A percentile compares a stretch with the other conserved stretches of the same genome.
Evolutionary conservation across 805 yeast genomes (phyloP).

Genomic region (Candida glaebosa): DNA sequence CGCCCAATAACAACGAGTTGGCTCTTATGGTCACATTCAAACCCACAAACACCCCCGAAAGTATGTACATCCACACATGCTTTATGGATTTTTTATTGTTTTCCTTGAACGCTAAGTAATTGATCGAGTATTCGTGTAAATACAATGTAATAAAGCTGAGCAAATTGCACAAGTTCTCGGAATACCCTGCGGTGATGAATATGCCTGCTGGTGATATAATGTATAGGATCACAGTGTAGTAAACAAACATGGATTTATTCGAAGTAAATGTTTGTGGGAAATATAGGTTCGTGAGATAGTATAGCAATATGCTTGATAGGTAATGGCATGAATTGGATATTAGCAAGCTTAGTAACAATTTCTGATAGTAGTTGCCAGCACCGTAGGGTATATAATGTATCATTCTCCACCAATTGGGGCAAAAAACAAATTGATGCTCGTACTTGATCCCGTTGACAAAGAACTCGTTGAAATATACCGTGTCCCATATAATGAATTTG

Average conservation of each 20-base stretch:
- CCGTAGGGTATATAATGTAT: conserved; percentile 24
- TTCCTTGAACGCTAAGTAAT: conserved; percentile 15
- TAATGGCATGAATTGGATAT: conserved; percentile 54
- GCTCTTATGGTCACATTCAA: conserved; percentile 65
- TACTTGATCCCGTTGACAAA: conserved; percentile 49
- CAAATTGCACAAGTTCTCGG: conserved; percentile 70
- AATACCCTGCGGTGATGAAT: conserved; percentile 68
- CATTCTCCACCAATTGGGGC: conserved; percentile 69
- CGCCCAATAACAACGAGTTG: conserved; percentile 73
- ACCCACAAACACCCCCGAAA: conserved; percentile 54
- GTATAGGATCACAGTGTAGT: conserved; percentile 42
- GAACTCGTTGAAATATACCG: conserved; percentile 66
- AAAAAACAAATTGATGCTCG: conserved; percentile 91
- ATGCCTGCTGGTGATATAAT: conserved; percentile 77
- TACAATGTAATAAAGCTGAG: conserved; percentile 55
- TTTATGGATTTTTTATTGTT: conserved; percentile 17
- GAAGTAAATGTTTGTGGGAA: conserved; percentile 16
- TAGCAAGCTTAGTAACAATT: conserved; percentile 45
- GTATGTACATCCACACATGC: conserved; percentile 27
- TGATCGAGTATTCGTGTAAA: conserved; percentile 39
- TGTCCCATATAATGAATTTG: conserved; percentile 77
- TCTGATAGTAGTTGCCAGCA: conserved; percentile 35
- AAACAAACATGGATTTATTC: conserved; percentile 18
- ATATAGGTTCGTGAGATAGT: conserved; percentile 40
- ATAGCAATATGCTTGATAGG: conserved; percentile 45